These are phyloP conservation scores for Acanthamoeba culbertsoni DNA, from an alignment of 208 protist species.

Conservation along the genomic window DNA sequence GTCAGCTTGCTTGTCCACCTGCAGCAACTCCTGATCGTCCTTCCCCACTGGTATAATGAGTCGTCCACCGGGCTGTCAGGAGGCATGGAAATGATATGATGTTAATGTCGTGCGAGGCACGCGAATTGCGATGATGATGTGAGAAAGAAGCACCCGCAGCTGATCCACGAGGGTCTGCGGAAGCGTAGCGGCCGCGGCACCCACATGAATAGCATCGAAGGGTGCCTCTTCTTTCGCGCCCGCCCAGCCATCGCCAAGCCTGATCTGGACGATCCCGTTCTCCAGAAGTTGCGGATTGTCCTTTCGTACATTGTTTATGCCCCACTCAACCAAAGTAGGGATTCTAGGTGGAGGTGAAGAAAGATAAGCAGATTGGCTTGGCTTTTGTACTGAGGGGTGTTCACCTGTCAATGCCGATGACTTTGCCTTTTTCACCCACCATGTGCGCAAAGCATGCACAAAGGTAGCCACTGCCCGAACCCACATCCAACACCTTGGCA, in stretches of 20 bases:
- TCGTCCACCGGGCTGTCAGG: constrained; percentile 55
- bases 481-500: constrained; percentile 73
- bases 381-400: no score
- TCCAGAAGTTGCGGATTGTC: constrained; percentile 64
- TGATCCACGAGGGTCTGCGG: constrained; percentile 74
- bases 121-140: background rate
- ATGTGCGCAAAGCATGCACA: constrained; percentile 66
- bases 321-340: constrained; percentile 63
- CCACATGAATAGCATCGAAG: constrained; percentile 82
- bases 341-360: constrained; percentile 26
- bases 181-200: constrained; percentile 32
- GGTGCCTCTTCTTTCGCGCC: constrained; percentile 62
- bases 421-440: constrained; percentile 63
- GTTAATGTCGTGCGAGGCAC: background rate
- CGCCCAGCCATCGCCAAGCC: constrained; percentile 67
- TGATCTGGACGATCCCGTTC: background rate
- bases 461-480: constrained; percentile 76
- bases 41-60: constrained; percentile 76
- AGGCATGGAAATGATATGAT: background rate
- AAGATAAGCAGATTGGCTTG: no score
- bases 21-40: constrained; percentile 30
- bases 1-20: constrained; percentile 46
- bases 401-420: background rate
- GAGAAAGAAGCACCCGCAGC: constrained; percentile 27
- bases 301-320: constrained; percentile 62